These are phyloP conservation scores for Dorcoceras hygrometricum DNA, from an alignment of 257 asterid genomes.

Conservation along the genomic window DNA sequence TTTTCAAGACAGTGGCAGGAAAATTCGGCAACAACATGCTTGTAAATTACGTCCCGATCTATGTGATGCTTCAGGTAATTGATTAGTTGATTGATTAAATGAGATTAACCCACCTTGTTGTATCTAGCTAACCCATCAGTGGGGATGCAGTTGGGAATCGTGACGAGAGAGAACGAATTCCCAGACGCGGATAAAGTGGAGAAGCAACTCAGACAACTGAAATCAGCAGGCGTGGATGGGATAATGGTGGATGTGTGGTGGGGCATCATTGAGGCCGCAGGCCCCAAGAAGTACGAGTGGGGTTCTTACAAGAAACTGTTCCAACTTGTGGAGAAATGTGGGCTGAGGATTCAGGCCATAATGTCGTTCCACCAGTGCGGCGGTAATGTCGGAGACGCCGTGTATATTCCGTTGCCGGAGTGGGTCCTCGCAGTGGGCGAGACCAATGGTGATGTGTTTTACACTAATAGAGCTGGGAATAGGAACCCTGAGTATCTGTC, in stretches of 20 bases:
- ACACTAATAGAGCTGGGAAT: slow-evolving; percentile 51
- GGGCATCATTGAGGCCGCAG: slow-evolving; percentile 68
- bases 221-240: slow-evolving; percentile 65
- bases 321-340: slow-evolving; percentile 46
- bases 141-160: slow-evolving; percentile 47
- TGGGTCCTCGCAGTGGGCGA: slow-evolving; percentile 60
- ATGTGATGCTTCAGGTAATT: slow-evolving; percentile 69
- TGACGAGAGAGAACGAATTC: slow-evolving; percentile 55
- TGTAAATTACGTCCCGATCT: slow-evolving; percentile 64
- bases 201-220: slow-evolving; percentile 55
- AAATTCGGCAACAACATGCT: slow-evolving; percentile 17
- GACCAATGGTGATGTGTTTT: slow-evolving; percentile 56
- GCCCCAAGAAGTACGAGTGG: slow-evolving; percentile 66
- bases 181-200: slow-evolving; percentile 41
- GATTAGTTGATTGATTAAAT: not conserved
- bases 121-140: not conserved
- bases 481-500: slow-evolving; percentile 62
- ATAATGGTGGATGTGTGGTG: slow-evolving; percentile 97
- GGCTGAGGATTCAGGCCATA: slow-evolving; percentile 64
- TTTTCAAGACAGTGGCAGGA: slow-evolving; percentile 31
- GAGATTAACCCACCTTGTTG: not conserved
- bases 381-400: slow-evolving; percentile 75
- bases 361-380: slow-evolving; percentile 96
- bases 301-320: slow-evolving; percentile 59
- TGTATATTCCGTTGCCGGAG: slow-evolving; percentile 54